Evolutionary conservation across 495 filamentous ascomycete genomes (phyloP).

Genomic region (Podospora pseudocomata): DNA sequence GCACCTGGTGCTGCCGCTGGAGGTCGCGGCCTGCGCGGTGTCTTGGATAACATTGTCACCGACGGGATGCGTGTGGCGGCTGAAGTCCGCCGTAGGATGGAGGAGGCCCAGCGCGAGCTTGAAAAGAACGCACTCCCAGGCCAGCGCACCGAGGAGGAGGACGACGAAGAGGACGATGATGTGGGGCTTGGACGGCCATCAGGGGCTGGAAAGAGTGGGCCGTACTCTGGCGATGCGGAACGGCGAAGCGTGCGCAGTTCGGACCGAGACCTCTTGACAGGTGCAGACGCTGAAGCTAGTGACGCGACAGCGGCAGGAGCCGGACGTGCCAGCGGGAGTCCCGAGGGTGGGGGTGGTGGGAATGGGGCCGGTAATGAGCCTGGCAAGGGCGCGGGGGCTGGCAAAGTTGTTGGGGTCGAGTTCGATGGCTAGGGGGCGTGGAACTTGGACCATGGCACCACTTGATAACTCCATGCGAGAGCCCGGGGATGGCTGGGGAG

Average conservation of each 20-base stretch:
- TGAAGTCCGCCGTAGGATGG: constrained; percentile 86
- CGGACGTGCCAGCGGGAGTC: constrained; percentile 19
- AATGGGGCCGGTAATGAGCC: constrained; percentile 14
- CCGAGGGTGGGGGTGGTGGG: constrained; percentile 22
- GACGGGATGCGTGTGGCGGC: constrained; percentile 93
- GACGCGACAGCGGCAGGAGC: constrained; percentile 20
- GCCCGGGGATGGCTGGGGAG: neutral
- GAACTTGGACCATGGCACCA: neutral
- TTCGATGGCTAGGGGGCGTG: constrained; percentile 32
- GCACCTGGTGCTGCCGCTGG: constrained; percentile 48
- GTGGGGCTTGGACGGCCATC: constrained; percentile 16
- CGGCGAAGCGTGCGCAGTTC: constrained; percentile 64
- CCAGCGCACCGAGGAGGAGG: constrained; percentile 71
- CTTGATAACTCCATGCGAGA: neutral
- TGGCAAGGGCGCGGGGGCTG: constrained; percentile 16
- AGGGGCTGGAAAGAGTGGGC: constrained; percentile 28
- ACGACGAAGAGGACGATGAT: constrained; percentile 59
- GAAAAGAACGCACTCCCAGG: constrained; percentile 67
- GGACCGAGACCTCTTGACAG: constrained; percentile 74
- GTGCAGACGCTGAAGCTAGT: constrained; percentile 67
- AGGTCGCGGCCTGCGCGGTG: constrained; percentile 78
- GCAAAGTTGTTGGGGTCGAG: constrained; percentile 38
- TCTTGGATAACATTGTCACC: constrained; percentile 93
- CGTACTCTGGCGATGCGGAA: constrained; percentile 42
- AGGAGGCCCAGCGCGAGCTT: constrained; percentile 83